phyloP scores from a whole-genome alignment of 225 moss, liverwort and hornwort genomes.

The Takakia lepidozioides region DNA sequence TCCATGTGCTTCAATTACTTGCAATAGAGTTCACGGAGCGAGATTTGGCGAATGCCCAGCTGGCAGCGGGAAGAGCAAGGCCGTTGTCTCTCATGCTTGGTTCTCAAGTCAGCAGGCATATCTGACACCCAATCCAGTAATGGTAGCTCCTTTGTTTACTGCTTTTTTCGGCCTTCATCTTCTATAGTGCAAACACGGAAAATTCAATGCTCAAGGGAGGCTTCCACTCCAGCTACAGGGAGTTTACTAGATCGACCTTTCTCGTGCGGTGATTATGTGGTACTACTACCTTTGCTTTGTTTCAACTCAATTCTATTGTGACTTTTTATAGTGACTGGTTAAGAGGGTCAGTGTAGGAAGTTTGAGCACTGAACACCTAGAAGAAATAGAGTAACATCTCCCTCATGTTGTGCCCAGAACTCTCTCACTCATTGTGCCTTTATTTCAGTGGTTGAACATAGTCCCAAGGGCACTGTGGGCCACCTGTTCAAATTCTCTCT shows the following conservation, averaged over 20 bases:
- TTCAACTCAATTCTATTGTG: background rate
- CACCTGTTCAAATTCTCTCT: no score
- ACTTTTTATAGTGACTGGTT: no score
- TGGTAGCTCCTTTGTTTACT: constrained; percentile 12
- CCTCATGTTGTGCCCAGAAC: no score
- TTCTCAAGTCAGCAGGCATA: constrained; percentile 13
- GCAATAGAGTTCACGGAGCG: constrained; percentile 43
- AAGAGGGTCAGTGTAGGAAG: no score
- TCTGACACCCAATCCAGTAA: constrained; percentile 1
- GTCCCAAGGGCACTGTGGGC: no score
- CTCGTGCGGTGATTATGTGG: constrained; percentile 45
- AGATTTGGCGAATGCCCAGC: constrained; percentile 50
- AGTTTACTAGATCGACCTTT: constrained; percentile 33
- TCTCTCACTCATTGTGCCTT: no score
- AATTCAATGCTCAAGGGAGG: constrained; percentile 1
- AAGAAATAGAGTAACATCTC: no score
- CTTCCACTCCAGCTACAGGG: constrained; percentile 9
- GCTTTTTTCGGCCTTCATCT: constrained; percentile 15
- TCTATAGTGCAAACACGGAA: constrained; percentile 3
- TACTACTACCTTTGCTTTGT: constrained; percentile 6
- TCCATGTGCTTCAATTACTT: no score
- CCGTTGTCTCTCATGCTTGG: constrained; percentile 40
- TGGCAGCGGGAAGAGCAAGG: constrained; percentile 36
- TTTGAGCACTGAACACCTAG: no score
- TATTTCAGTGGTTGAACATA: no score